Percentiles rank a stretch among this genome's conserved stretches.
Conservation (phyloP, 768 basidiomycete species). For the Kwoniella sp. region DNA sequence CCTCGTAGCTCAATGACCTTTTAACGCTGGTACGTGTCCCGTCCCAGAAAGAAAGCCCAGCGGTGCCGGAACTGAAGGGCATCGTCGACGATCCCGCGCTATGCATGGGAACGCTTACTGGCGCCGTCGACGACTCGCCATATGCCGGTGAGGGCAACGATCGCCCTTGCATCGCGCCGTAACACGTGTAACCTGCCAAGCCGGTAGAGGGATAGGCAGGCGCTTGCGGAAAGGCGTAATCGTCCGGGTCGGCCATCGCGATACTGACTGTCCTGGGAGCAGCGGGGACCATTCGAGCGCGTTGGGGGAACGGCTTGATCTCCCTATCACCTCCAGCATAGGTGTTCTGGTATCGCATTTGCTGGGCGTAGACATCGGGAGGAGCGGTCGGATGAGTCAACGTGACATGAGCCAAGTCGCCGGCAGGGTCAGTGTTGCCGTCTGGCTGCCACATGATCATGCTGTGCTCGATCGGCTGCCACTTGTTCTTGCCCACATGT, state of each 20-base stretch:
- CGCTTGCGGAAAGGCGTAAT: neutral
- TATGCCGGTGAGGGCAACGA: too few relatives aligned
- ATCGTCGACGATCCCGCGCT: too few relatives aligned
- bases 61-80: too few relatives aligned
- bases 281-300: constrained; percentile 21
- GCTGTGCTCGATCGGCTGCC: constrained; percentile 47
- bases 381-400: constrained; percentile 42
- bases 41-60: too few relatives aligned
- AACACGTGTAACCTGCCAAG: too few relatives aligned
- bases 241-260: constrained; percentile 27
- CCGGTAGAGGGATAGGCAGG: too few relatives aligned
- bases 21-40: too few relatives aligned
- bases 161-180: too few relatives aligned
- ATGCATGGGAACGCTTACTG: too few relatives aligned
- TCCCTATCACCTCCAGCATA: constrained; percentile 1
- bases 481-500: constrained; percentile 45
- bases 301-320: constrained; percentile 35
- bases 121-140: too few relatives aligned
- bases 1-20: constrained; percentile 7
- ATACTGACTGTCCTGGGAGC: constrained; percentile 25
- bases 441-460: constrained; percentile 40
- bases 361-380: constrained; percentile 17
- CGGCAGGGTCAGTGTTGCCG: constrained; percentile 36
- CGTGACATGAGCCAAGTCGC: constrained; percentile 38
- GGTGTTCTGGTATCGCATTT: constrained; percentile 13